Percentiles rank a stretch among this genome's conserved stretches.
Conservation (phyloP, 371 early-diverging fungal genomes). For the Mucor ambiguus region DNA sequence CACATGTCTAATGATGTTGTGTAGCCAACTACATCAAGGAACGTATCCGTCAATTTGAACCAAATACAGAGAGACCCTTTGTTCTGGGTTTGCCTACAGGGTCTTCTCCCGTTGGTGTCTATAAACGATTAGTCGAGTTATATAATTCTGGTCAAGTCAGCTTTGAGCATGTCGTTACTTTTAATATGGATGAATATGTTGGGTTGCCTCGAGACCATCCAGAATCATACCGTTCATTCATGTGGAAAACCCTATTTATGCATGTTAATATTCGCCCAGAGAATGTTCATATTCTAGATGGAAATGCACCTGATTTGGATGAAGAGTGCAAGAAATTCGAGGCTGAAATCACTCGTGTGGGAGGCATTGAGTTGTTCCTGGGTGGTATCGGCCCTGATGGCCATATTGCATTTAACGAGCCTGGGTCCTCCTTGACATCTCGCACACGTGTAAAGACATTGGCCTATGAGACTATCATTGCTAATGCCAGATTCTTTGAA, state of each 20-base stretch:
- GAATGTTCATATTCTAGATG: slow-evolving; percentile 82
- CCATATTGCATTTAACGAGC: slow-evolving; percentile 92
- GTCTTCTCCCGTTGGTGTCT: slow-evolving; percentile 76
- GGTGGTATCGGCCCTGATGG: slow-evolving; percentile 83
- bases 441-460: slow-evolving; percentile 86
- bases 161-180: slow-evolving; percentile 65
- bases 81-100: slow-evolving; percentile 87
- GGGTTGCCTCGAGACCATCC: slow-evolving; percentile 72
- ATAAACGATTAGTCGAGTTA: slow-evolving; percentile 55
- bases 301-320: slow-evolving; percentile 78
- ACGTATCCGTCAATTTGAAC: slow-evolving; percentile 76
- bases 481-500: slow-evolving; percentile 87
- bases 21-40: slow-evolving; percentile 31
- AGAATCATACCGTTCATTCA: slow-evolving; percentile 87
- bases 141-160: slow-evolving; percentile 56
- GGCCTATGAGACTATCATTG: slow-evolving; percentile 87
- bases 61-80: slow-evolving; percentile 76
- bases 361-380: slow-evolving; percentile 49
- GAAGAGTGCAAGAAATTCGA: slow-evolving; percentile 80
- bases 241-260: slow-evolving; percentile 85
- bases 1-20: neutral
- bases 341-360: slow-evolving; percentile 71
- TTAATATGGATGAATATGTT: slow-evolving; percentile 68
- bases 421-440: slow-evolving; percentile 81
- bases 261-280: slow-evolving; percentile 78